Evolutionary conservation across 768 basidiomycete genomes (phyloP), one percentile per base, ranked within the genome.

Genomic region (Mycena epipterygia): DNA sequence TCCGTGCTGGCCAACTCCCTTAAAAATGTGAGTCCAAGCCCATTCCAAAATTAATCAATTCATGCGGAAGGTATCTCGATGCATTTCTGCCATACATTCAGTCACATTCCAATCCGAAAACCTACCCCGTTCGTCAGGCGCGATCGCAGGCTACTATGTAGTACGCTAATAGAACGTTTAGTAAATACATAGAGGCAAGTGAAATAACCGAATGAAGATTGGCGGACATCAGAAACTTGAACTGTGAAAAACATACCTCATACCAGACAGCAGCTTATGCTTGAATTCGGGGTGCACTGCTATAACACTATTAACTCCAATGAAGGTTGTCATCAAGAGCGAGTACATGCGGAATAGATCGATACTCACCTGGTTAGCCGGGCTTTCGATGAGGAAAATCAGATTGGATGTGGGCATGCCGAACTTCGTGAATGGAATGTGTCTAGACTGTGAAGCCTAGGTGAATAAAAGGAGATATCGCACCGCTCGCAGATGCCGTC

Each of bases 361-460:
- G 55, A 56, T 39, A 32, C 55, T 56, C 55, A 56, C 17, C 55
- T 56, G n/a, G 35, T 32, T 56, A 56, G 23, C n/a, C 23, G 35
- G 25, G 33, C 7, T 56, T 56, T 56, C 55, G 32, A 56, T 39
- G n/a, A n/a, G 25, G n/a, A 35, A 27, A 29, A 56, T 56, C n/a
- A 17, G 55, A 25, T 19, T 52, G 55, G n/a, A n/a, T n/a, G n/a
- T n/a, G n/a, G n/a, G n/a, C 55, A 56, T 39, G 35, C n/a, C 1
- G 55, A 23, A 30, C 55, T 56, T 35, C 23, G 21, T 39, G 11
- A 39, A 56, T 17, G 55, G 32, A 4, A 30, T 39, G 35, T 13
- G 55, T 56, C 55, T 33, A 23, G 55, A 56, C 55, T 56, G 55
- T 35, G 37, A n/a, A 56, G 8, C 23, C 35, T 56, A 30, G 32